Evolutionary conservation across 2,329 filamentous ascomycete species (phyloP).

Genomic region (Emergomyces orientalis): DNA sequence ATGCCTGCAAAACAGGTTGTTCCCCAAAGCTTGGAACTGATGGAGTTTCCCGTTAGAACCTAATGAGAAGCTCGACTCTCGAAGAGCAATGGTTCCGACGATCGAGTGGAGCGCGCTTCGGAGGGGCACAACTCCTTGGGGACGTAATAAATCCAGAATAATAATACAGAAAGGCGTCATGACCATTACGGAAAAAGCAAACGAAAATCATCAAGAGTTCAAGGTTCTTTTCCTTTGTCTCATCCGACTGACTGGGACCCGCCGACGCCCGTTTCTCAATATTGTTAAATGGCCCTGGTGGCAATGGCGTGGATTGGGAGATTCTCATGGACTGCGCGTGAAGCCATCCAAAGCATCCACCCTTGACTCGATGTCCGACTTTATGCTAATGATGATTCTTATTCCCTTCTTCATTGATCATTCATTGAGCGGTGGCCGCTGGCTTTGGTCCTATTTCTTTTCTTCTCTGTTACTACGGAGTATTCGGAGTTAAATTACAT

Average conservation of each 20-base stretch:
- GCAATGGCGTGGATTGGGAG: neutral
- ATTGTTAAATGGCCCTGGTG: neutral
- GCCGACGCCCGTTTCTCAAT: neutral
- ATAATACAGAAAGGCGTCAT: too few species aligned
- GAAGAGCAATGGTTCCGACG: neutral
- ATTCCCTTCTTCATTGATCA: neutral
- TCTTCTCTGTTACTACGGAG: neutral
- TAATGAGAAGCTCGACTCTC: neutral
- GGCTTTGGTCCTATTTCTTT: neutral
- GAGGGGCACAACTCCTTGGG: neutral
- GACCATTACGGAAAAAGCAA: neutral
- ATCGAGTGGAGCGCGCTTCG: neutral
- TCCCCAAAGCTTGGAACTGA: neutral
- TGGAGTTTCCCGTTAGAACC: neutral
- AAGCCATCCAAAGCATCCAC: neutral
- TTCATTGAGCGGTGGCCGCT: neutral
- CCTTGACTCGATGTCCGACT: neutral
- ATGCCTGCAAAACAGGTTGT: neutral
- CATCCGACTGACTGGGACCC: neutral
- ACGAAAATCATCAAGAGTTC: neutral
- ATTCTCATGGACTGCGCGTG: neutral
- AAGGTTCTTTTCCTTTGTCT: neutral
- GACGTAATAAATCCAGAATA: neutral
- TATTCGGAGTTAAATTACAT: neutral
- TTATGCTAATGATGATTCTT: neutral